Evolutionary conservation across 345 rosid genomes (phyloP).

Genomic region (Dipteronia dyeriana): DNA sequence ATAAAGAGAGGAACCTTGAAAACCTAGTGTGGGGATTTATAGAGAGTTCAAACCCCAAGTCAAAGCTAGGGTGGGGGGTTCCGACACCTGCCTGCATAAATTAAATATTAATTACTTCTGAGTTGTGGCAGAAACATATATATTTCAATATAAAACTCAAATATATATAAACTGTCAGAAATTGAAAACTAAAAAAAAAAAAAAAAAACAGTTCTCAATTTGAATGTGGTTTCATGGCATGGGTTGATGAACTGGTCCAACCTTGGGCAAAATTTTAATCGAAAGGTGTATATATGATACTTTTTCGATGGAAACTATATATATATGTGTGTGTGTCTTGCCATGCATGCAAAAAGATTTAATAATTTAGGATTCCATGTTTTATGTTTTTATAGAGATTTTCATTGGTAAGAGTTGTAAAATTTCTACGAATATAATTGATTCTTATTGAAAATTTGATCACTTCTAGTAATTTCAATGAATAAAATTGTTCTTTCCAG

Average conservation of each 20-base stretch:
- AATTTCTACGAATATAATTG: no score
- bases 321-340: background rate
- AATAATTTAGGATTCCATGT: background rate
- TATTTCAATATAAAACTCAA: slow-evolving; percentile 17
- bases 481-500: no score
- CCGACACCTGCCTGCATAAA: slow-evolving; percentile 16
- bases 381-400: no score
- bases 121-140: slow-evolving; percentile 21
- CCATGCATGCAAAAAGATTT: slow-evolving; percentile 4
- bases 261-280: background rate
- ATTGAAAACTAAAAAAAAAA: background rate
- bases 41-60: slow-evolving; percentile 43
- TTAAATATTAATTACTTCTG: slow-evolving; percentile 28
- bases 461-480: background rate
- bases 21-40: slow-evolving; percentile 34
- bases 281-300: background rate
- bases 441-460: background rate
- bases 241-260: slow-evolving; percentile 15
- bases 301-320: background rate
- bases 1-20: slow-evolving; percentile 32
- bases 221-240: slow-evolving; percentile 7
- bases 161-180: slow-evolving; percentile 1
- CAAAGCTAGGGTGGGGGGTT: slow-evolving; percentile 51
- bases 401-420: no score
- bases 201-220: slow-evolving; percentile 4